Evolutionary conservation across 345 rosid genomes (phyloP).

Genomic region (Raphanus sativus): DNA sequence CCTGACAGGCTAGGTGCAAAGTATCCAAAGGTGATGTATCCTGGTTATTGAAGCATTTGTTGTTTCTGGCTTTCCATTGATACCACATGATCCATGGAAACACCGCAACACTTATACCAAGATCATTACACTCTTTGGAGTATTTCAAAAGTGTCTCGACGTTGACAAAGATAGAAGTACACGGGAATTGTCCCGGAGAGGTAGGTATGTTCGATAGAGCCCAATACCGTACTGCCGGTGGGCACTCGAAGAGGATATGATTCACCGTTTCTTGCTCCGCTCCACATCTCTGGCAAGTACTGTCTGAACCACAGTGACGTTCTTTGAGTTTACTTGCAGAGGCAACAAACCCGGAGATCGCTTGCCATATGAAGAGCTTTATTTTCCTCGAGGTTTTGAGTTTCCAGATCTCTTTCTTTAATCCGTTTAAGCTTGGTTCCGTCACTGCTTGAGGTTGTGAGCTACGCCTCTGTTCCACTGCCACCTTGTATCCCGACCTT

Average conservation of each 20-base stretch:
- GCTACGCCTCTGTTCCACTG: neutral
- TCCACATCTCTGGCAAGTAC: neutral
- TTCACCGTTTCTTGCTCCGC: neutral
- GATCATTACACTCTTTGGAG: no score
- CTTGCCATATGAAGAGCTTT: neutral
- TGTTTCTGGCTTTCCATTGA: no score
- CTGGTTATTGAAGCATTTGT: no score
- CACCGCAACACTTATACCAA: no score
- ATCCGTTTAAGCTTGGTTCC: neutral
- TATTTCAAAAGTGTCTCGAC: no score
- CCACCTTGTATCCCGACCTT: no score
- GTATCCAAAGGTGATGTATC: no score
- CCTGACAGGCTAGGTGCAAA: no score
- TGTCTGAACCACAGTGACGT: neutral
- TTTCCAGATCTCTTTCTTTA: neutral
- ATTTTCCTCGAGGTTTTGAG: neutral
- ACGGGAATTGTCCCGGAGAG: neutral
- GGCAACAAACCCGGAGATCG: neutral
- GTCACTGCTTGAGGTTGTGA: neutral
- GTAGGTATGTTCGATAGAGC: neutral
- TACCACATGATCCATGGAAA: no score
- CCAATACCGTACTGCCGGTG: neutral
- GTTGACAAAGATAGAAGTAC: no score
- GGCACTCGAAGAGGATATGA: neutral
- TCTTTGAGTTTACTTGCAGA: neutral